Percentiles rank a stretch among this genome's conserved stretches.
These are phyloP conservation scores for Chlorociboria aeruginascens DNA, from an alignment of 495 filamentous ascomycete genomes.

Conservation along the genomic window DNA sequence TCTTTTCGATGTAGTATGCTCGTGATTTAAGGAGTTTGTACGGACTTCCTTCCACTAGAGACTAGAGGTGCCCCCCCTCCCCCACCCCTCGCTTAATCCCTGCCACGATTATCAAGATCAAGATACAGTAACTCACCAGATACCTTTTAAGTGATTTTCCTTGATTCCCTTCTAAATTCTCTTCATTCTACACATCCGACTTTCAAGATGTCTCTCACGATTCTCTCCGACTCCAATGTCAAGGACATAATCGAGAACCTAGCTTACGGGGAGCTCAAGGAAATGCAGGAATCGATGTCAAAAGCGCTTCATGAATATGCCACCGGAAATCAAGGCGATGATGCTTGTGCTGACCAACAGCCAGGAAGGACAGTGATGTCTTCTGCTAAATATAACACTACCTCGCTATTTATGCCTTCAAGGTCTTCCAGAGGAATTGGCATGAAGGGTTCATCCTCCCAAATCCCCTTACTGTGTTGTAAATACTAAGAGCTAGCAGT, in stretches of 20 bases:
- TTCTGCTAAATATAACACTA: constrained; percentile 56
- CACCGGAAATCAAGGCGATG: constrained; percentile 41
- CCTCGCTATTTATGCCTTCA: constrained; percentile 89
- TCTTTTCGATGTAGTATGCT: too few species aligned
- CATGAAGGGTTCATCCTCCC: constrained; percentile 31
- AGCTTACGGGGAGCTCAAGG: constrained; percentile 53
- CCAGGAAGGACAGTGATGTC: constrained; percentile 59
- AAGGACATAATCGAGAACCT: constrained; percentile 57
- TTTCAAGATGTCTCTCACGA: constrained; percentile 20
- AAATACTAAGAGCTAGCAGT: background rate
- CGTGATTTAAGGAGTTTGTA: too few species aligned
- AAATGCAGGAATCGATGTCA: constrained; percentile 52
- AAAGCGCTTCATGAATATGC: constrained; percentile 75
- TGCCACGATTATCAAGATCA: too few species aligned
- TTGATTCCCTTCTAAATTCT: too few species aligned
- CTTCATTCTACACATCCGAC: too few species aligned
- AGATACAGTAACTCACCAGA: too few species aligned
- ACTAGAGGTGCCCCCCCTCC: too few species aligned
- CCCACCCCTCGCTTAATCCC: too few species aligned
- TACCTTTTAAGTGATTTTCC: too few species aligned
- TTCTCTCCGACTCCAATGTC: constrained; percentile 65
- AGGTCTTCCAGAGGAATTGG: constrained; percentile 34
- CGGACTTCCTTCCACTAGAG: too few species aligned
- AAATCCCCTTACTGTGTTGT: background rate
- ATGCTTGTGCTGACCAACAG: constrained; percentile 42